Conservation (phyloP, 1,284 basidiomycete species). For the Malassezia vespertilionis region DNA sequence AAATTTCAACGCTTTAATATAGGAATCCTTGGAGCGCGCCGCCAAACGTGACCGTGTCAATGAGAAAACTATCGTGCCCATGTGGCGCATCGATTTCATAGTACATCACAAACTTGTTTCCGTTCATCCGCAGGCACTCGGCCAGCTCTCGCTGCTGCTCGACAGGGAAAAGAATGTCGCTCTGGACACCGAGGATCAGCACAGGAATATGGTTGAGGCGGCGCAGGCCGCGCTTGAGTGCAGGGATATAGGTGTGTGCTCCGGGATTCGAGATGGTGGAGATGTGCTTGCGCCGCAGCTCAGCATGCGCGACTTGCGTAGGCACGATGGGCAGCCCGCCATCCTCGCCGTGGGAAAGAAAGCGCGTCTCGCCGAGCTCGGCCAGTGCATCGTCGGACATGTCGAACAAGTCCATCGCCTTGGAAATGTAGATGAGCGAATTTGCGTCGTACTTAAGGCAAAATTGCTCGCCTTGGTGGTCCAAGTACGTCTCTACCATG, state of each 20-base stretch:
- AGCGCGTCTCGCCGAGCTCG: constrained; percentile 52
- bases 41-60: constrained; percentile 67
- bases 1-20: constrained; percentile 46
- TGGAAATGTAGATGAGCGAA: constrained; percentile 85
- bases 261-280: constrained; percentile 52
- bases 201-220: constrained; percentile 68
- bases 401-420: constrained; percentile 99
- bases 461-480: constrained; percentile 77
- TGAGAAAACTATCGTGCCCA: constrained; percentile 86
- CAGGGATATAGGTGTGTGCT: constrained; percentile 60
- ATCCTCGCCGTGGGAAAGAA: constrained; percentile 16
- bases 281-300: constrained; percentile 47
- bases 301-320: constrained; percentile 8
- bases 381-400: constrained; percentile 70
- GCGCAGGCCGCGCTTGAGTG: constrained; percentile 68
- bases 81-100: constrained; percentile 96
- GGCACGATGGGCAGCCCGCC: constrained; percentile 11
- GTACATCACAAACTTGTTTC: constrained; percentile 68
- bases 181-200: constrained; percentile 86
- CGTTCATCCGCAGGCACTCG: constrained; percentile 78
- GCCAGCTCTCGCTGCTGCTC: constrained; percentile 93
- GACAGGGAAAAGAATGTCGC: constrained; percentile 90
- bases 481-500: constrained; percentile 94
- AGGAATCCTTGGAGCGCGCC: constrained; percentile 69
- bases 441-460: constrained; percentile 99